Percentiles rank a stretch among this genome's conserved stretches.
Conservation (phyloP, 2,329 filamentous ascomycete genomes). For the Waltergamsia citrina region DNA sequence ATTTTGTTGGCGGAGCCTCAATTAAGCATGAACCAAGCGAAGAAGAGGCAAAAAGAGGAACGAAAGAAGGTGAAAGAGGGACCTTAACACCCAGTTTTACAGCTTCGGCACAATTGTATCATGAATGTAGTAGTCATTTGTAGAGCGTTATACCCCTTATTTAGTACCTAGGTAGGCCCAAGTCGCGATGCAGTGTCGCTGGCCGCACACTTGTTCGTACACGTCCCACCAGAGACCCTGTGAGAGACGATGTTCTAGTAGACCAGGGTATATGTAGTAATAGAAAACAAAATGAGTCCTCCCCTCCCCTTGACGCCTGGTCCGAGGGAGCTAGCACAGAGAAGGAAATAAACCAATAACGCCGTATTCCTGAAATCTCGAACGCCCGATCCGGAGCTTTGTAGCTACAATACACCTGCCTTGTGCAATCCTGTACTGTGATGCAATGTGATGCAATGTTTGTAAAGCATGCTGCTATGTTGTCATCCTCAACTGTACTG, state of each 20-base stretch:
- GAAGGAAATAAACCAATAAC: not conserved
- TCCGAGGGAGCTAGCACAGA: no score
- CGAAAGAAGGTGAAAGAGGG: slow-evolving; percentile 31
- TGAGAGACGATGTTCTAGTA: no score
- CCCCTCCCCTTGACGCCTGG: no score
- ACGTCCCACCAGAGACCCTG: no score
- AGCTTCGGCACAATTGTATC: no score
- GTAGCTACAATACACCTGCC: slow-evolving; percentile 1
- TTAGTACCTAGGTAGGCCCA: no score
- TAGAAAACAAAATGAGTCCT: not conserved
- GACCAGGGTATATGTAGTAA: not conserved
- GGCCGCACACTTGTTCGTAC: no score
- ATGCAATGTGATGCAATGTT: not conserved
- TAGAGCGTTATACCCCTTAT: no score
- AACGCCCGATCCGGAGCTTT: not conserved
- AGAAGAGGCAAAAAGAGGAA: slow-evolving; percentile 54
- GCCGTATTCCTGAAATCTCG: not conserved
- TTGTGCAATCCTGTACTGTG: not conserved
- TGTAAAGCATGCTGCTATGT: not conserved
- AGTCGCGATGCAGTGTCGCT: no score
- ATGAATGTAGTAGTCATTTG: no score
- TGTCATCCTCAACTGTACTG: slow-evolving; percentile 44
- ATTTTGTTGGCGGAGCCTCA: slow-evolving; percentile 34
- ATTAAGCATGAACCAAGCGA: slow-evolving; percentile 59
- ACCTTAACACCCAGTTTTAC: not conserved